Evolutionary conservation across 495 filamentous ascomycete species (phyloP).

Genomic region (Diplogelasinospora grovesii): DNA sequence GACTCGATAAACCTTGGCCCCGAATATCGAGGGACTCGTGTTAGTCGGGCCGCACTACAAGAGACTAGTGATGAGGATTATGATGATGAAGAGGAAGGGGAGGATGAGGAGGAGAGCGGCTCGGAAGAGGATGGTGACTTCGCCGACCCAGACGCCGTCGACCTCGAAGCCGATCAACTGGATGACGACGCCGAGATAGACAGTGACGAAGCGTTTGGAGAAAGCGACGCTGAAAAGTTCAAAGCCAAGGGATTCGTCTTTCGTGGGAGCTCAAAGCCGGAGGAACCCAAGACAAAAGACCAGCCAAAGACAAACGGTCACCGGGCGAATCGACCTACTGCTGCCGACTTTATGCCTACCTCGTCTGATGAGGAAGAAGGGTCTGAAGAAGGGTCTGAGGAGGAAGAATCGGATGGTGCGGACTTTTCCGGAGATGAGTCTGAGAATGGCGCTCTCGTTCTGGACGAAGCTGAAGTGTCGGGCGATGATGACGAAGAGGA

Average conservation of each 20-base stretch:
- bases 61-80: constrained; percentile 34
- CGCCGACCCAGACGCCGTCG: constrained; percentile 38
- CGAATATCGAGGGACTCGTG: constrained; percentile 70
- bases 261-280: constrained; percentile 44
- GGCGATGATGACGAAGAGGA: constrained; percentile 33
- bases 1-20: constrained; percentile 62
- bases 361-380: constrained; percentile 25
- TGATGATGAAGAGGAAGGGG: constrained; percentile 27
- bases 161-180: constrained; percentile 41
- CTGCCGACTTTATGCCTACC: constrained; percentile 45
- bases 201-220: constrained; percentile 55
- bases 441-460: constrained; percentile 13
- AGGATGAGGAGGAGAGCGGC: constrained; percentile 20
- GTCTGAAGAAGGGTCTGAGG: constrained; percentile 20
- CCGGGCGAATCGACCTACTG: constrained; percentile 32
- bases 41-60: constrained; percentile 67
- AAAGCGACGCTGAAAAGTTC: constrained; percentile 56
- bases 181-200: constrained; percentile 52
- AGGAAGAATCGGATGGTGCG: constrained; percentile 20
- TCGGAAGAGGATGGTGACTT: constrained; percentile 42
- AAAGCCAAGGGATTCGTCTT: constrained; percentile 48
- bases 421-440: constrained; percentile 8
- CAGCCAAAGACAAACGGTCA: constrained; percentile 7
- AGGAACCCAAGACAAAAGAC: constrained; percentile 19
- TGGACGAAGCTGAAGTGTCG: constrained; percentile 24